These are phyloP conservation scores for Morella rubra DNA, from an alignment of 306 rosid genomes.

Conservation along the genomic window DNA sequence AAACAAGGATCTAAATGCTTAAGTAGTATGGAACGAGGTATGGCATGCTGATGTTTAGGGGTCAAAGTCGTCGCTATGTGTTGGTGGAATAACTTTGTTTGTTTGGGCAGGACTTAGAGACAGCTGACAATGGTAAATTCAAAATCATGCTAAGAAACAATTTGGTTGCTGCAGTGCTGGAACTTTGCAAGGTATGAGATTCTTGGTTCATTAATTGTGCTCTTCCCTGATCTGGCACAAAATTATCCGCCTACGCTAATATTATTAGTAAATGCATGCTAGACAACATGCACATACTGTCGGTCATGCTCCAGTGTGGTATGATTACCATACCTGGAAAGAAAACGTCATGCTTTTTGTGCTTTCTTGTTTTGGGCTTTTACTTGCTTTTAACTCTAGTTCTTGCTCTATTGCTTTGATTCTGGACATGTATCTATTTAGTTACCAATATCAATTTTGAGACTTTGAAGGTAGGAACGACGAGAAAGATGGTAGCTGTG, in stretches of 20 bases:
- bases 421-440: conserved; percentile 26
- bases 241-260: background rate
- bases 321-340: conserved; percentile 13
- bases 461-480: conserved; percentile 75
- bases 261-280: background rate
- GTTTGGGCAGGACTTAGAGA: conserved; percentile 62
- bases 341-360: background rate
- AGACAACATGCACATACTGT: conserved; percentile 6
- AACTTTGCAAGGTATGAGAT: conserved; percentile 80
- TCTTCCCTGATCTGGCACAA: background rate
- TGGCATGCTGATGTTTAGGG: too few relatives aligned
- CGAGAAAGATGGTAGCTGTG: conserved; percentile 71
- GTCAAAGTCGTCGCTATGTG: background rate
- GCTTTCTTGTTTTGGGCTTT: conserved; percentile 3
- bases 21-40: too few relatives aligned
- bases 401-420: conserved; percentile 23
- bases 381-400: background rate
- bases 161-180: conserved; percentile 74
- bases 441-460: conserved; percentile 31
- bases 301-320: background rate
- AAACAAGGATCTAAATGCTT: too few relatives aligned
- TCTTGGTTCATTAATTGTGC: background rate
- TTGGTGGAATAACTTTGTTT: conserved; percentile 20
- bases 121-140: conserved; percentile 69
- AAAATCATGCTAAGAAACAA: conserved; percentile 69